Evolutionary conservation across 139 green algal genomes (phyloP).

Genomic region (Micromonas pusilla): DNA sequence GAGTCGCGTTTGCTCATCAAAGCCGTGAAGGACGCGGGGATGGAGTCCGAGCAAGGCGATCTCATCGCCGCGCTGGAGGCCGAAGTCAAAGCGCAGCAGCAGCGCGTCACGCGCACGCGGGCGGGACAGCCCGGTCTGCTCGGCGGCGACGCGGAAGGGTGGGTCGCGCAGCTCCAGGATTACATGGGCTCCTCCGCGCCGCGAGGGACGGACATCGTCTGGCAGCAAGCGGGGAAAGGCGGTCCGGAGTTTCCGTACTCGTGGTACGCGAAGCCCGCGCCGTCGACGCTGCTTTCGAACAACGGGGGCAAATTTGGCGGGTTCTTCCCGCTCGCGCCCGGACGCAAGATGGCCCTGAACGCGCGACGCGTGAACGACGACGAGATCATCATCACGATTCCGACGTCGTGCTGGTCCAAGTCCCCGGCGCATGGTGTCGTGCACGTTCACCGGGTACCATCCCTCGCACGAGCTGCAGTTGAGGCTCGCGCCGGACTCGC

Average conservation of each 20-base stretch:
- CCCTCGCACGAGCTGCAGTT: background rate
- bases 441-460: background rate
- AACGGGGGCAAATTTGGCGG: background rate
- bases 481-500: background rate
- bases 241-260: background rate
- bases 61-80: background rate
- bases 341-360: background rate
- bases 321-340: background rate
- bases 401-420: background rate
- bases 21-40: background rate
- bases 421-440: background rate
- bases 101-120: background rate
- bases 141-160: background rate
- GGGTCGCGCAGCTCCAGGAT: background rate
- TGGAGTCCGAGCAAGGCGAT: background rate
- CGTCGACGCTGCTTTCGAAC: background rate
- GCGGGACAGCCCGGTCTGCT: background rate
- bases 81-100: background rate
- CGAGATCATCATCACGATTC: background rate
- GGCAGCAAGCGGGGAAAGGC: background rate
- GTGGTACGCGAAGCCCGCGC: no score
- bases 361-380: background rate
- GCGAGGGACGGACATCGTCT: background rate
- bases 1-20: background rate
- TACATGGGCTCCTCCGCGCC: background rate